These are phyloP conservation scores for Zopfia rhizophila DNA, from an alignment of 2,329 filamentous ascomycete species.

Conservation along the genomic window DNA sequence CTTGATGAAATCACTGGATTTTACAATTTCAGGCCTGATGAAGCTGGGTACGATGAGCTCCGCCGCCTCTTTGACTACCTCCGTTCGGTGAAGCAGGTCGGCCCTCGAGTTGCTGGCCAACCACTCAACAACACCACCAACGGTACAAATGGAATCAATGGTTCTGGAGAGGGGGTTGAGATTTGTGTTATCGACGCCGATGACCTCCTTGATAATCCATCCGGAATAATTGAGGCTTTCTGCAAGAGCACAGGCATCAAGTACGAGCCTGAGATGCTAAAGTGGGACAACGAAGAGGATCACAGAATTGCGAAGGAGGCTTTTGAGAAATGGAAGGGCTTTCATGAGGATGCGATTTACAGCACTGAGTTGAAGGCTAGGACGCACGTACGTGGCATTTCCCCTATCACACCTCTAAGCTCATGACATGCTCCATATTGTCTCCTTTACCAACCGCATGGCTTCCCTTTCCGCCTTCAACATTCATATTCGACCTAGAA, in stretches of 20 bases:
- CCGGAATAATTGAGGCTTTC: conserved; percentile 78
- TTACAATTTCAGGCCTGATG: conserved; percentile 83
- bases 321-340: conserved; percentile 97
- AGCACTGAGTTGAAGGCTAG: conserved; percentile 80
- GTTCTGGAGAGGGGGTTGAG: conserved; percentile 59
- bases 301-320: conserved; percentile 74
- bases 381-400: conserved; percentile 65
- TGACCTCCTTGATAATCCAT: conserved; percentile 87
- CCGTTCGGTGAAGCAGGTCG: conserved; percentile 73
- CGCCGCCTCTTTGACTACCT: conserved; percentile 89
- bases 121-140: conserved; percentile 34
- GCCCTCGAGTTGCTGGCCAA: conserved; percentile 69
- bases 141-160: conserved; percentile 43
- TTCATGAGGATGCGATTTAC: conserved; percentile 93
- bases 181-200: conserved; percentile 94
- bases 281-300: conserved; percentile 81
- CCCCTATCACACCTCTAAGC: not conserved
- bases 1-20: conserved; percentile 85
- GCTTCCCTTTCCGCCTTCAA: not conserved
- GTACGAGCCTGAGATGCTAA: conserved; percentile 80
- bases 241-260: conserved; percentile 83
- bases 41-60: conserved; percentile 92
- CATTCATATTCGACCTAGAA: not conserved
- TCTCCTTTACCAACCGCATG: not conserved
- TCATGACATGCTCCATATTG: not conserved